Evolutionary conservation across 352 stramenopile genomes (phyloP).

Genomic region (Globisporangium orthogonon): DNA sequence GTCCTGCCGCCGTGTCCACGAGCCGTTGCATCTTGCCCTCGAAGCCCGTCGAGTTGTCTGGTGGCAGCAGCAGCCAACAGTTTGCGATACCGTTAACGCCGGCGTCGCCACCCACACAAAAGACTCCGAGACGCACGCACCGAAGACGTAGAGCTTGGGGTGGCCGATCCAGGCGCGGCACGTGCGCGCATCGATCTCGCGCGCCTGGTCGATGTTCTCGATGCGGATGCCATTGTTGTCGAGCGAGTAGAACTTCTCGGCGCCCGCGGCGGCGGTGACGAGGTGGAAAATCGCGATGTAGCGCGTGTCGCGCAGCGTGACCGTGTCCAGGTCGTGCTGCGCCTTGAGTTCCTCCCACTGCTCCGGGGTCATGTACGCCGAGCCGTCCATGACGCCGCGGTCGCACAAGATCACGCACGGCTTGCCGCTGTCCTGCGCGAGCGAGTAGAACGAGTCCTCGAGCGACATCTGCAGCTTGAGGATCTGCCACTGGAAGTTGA

Average conservation of each 20-base stretch:
- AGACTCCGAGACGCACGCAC: slow-evolving; percentile 16
- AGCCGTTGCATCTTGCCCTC: slow-evolving; percentile 87
- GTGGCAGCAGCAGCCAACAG: not conserved
- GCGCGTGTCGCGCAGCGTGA: slow-evolving; percentile 79
- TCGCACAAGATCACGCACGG: slow-evolving; percentile 94
- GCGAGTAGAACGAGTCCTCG: slow-evolving; percentile 79
- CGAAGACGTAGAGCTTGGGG: slow-evolving; percentile 81
- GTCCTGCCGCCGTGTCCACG: slow-evolving; percentile 59
- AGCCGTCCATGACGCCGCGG: slow-evolving; percentile 93
- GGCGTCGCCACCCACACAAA: not conserved
- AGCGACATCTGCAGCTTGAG: slow-evolving; percentile 80
- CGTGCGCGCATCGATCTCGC: slow-evolving; percentile 79
- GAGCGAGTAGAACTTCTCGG: slow-evolving; percentile 94
- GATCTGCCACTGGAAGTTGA: slow-evolving; percentile 88
- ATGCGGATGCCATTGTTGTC: slow-evolving; percentile 95
- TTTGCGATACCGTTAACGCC: not conserved
- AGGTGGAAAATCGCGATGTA: slow-evolving; percentile 89
- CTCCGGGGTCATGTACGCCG: slow-evolving; percentile 90
- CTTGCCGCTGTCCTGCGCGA: slow-evolving; percentile 74
- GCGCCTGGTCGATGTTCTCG: slow-evolving; percentile 91
- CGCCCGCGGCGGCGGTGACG: slow-evolving; percentile 90
- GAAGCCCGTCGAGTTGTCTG: slow-evolving; percentile 81
- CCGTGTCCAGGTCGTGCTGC: slow-evolving; percentile 75
- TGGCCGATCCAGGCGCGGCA: slow-evolving; percentile 79
- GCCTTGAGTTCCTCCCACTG: slow-evolving; percentile 87